Conservation (phyloP, 2,329 filamentous ascomycete genomes). For the Fusarium mexicanum region DNA sequence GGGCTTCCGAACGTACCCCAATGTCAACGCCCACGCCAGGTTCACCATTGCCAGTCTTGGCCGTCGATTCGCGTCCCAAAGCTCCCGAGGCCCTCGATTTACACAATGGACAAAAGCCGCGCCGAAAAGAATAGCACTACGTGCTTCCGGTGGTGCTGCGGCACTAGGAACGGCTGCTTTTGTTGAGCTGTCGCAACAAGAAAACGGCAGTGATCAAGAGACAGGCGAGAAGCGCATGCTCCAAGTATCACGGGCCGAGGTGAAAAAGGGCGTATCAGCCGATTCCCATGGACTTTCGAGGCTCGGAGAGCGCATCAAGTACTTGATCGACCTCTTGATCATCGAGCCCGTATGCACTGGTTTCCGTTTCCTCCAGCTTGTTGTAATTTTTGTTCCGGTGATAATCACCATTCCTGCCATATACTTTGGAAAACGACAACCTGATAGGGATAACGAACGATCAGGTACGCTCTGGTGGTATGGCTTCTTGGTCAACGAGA, state of each 20-base stretch:
- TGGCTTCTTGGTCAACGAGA: slow-evolving; percentile 81
- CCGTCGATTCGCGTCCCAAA: slow-evolving; percentile 41
- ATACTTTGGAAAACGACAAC: slow-evolving; percentile 76
- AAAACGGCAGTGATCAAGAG: slow-evolving; percentile 60
- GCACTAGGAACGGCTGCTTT: slow-evolving; percentile 66
- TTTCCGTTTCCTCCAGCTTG: slow-evolving; percentile 85
- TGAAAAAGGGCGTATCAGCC: slow-evolving; percentile 73
- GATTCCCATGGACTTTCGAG: slow-evolving; percentile 68
- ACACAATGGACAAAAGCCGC: slow-evolving; percentile 39
- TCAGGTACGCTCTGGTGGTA: slow-evolving; percentile 95
- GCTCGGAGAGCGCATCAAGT: slow-evolving; percentile 66
- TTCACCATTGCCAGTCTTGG: slow-evolving; percentile 21
- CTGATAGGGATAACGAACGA: slow-evolving; percentile 76
- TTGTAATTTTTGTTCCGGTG: slow-evolving; percentile 90
- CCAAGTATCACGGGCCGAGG: slow-evolving; percentile 79
- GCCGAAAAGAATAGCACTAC: slow-evolving; percentile 46
- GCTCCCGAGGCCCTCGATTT: slow-evolving; percentile 36
- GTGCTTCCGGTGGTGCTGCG: slow-evolving; percentile 53
- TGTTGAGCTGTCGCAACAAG: slow-evolving; percentile 65
- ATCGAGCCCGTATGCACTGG: slow-evolving; percentile 89
- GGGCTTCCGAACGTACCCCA: slow-evolving; percentile 44
- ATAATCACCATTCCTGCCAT: slow-evolving; percentile 81
- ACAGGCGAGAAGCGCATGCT: slow-evolving; percentile 91
- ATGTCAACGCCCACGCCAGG: slow-evolving; percentile 16
- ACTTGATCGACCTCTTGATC: slow-evolving; percentile 77